These are phyloP conservation scores for Syzygium aromaticum DNA, from an alignment of 345 rosid species.

Conservation along the genomic window DNA sequence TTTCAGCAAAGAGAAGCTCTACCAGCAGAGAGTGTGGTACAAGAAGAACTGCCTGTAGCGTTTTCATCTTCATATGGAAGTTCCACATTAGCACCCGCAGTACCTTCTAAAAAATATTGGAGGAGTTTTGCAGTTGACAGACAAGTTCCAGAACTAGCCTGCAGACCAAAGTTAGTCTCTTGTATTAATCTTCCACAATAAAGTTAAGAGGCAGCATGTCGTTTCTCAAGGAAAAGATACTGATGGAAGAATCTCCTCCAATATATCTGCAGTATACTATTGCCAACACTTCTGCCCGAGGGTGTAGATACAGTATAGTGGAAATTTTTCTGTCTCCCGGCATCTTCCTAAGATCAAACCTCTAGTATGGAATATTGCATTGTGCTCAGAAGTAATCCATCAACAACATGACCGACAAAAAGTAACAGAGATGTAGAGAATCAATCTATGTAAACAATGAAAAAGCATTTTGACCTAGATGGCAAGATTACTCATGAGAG, in stretches of 20 bases:
- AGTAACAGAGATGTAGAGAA: background rate
- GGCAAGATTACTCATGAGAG: background rate
- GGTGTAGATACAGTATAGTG: background rate
- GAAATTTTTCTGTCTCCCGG: background rate
- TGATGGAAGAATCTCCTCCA: background rate
- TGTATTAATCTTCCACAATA: background rate
- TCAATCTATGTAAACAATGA: background rate
- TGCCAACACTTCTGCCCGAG: background rate
- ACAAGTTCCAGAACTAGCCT: slow-evolving; percentile 54
- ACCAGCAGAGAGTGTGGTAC: slow-evolving; percentile 13
- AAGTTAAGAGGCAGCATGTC: background rate
- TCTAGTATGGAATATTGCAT: background rate
- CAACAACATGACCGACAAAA: background rate
- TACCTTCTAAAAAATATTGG: slow-evolving; percentile 67
- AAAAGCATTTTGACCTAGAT: background rate
- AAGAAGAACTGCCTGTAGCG: slow-evolving; percentile 10
- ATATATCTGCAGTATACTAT: background rate
- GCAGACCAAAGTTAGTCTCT: background rate
- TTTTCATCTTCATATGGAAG: slow-evolving; percentile 33
- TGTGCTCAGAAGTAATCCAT: background rate
- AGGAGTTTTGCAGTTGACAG: slow-evolving; percentile 49
- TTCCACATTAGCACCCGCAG: slow-evolving; percentile 60
- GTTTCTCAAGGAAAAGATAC: background rate
- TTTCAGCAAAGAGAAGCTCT: background rate
- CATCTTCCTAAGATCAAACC: background rate